Conservation (phyloP, 73 alveolate species). For the Durusdinium trenchii region DNA sequence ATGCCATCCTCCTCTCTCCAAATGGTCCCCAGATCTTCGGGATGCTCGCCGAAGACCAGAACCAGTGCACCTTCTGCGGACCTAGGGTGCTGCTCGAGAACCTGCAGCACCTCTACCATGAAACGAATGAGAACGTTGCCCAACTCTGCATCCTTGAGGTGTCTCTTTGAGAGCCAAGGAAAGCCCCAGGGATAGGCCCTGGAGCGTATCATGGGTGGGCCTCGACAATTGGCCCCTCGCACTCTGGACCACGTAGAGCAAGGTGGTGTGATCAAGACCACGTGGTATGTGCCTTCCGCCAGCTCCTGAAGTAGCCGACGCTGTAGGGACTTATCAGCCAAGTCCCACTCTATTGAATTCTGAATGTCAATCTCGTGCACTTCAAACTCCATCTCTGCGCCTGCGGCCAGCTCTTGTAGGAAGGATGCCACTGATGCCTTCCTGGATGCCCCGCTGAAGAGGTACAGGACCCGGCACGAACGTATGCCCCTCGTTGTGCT, state of each 20-base stretch:
- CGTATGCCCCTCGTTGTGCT: not conserved
- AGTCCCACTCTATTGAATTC: not conserved
- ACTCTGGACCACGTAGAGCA: constrained; percentile 15
- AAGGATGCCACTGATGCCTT: not conserved
- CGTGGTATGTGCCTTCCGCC: not conserved
- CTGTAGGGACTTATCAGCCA: not conserved
- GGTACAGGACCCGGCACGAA: not conserved
- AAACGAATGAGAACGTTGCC: not conserved
- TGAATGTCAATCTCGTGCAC: not conserved
- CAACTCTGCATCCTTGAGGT: not conserved
- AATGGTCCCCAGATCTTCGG: constrained; percentile 33
- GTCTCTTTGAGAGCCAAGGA: not conserved
- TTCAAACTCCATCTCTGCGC: too few species aligned
- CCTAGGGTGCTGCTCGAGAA: not conserved
- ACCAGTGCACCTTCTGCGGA: not conserved
- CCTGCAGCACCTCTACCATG: not conserved
- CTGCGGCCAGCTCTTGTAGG: not conserved
- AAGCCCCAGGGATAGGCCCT: not conserved
- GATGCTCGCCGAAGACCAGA: constrained; percentile 6
- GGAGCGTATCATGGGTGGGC: not conserved
- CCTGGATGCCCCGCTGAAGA: not conserved
- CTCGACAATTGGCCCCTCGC: not conserved
- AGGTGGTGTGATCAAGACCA: not conserved
- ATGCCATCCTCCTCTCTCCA: constrained; percentile 13
- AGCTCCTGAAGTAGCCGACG: not conserved